Percentiles rank a stretch among this genome's conserved stretches.
Evolutionary conservation across 2,329 filamentous ascomycete genomes (phyloP).

Genomic region (Penicillium sp.): DNA sequence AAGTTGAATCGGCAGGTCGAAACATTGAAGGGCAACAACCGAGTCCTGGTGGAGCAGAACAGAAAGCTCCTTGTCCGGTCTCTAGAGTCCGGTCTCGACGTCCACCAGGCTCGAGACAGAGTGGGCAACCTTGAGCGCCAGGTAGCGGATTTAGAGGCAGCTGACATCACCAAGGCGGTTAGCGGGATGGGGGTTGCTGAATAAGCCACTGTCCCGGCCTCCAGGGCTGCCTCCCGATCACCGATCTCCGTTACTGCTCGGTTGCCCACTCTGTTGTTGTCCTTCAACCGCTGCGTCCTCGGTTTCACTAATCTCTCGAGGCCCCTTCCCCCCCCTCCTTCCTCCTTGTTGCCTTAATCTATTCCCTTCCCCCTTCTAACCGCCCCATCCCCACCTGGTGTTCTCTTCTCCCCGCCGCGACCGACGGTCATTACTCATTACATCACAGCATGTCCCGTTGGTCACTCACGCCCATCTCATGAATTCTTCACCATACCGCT

Average conservation of each 20-base stretch:
- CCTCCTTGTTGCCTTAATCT: background rate
- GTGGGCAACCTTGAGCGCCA: too few relatives aligned
- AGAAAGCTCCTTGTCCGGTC: too few relatives aligned
- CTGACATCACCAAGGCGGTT: background rate
- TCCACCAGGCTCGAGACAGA: too few relatives aligned
- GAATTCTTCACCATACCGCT: constrained; percentile 30
- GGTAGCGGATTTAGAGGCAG: background rate
- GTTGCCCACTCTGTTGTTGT: background rate
- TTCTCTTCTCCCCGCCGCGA: background rate
- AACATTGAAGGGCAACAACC: background rate
- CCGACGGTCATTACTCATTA: background rate
- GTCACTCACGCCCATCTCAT: constrained; percentile 14
- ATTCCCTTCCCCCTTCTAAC: background rate
- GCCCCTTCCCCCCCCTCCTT: background rate
- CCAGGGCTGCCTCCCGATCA: too few relatives aligned
- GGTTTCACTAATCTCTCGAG: too few relatives aligned
- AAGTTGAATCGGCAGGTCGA: background rate
- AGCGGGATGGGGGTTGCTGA: background rate
- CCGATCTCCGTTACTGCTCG: background rate
- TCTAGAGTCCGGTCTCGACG: too few relatives aligned
- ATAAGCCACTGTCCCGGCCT: background rate
- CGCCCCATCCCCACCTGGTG: background rate
- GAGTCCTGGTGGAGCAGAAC: too few relatives aligned
- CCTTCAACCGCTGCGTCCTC: background rate
- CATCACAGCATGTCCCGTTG: constrained; percentile 4